Evolutionary conservation across 2,329 filamentous ascomycete genomes (phyloP).

Genomic region (Dothideomycetidae sp.): DNA sequence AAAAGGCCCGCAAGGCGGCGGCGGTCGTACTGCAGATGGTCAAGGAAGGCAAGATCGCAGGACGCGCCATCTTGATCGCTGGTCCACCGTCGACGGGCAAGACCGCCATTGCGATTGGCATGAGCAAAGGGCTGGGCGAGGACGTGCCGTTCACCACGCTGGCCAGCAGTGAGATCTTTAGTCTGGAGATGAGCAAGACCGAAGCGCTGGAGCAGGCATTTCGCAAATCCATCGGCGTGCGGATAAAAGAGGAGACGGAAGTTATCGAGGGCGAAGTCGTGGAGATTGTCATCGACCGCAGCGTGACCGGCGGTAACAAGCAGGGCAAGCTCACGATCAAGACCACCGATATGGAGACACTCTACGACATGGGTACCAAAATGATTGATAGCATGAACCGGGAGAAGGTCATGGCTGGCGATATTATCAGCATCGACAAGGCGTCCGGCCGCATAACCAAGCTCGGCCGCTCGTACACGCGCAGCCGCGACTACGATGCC

Average conservation of each 20-base stretch:
- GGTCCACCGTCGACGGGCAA: constrained; percentile 95
- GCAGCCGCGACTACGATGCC: constrained; percentile 94
- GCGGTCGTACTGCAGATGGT: constrained; percentile 98
- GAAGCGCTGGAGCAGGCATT: constrained; percentile 98
- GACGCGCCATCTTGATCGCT: constrained; percentile 83
- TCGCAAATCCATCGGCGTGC: constrained; percentile 91
- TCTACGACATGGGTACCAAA: constrained; percentile 98
- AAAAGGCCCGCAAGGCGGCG: constrained; percentile 90
- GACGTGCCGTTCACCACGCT: constrained; percentile 96
- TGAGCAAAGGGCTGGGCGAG: constrained; percentile 86
- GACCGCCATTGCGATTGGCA: constrained; percentile 96
- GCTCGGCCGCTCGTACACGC: constrained; percentile 83
- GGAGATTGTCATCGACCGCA: constrained; percentile 95
- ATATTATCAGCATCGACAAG: constrained; percentile 98
- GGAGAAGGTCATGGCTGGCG: constrained; percentile 95
- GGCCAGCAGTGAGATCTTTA: constrained; percentile 94
- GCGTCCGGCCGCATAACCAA: constrained; percentile 97
- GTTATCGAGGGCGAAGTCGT: constrained; percentile 99
- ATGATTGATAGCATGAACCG: constrained; percentile 99
- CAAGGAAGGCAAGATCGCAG: constrained; percentile 96
- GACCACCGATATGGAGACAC: constrained; percentile 98
- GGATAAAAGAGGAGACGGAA: constrained; percentile 97
- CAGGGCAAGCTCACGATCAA: constrained; percentile 99
- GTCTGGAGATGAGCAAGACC: constrained; percentile 97
- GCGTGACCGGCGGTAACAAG: constrained; percentile 90